Evolutionary conservation across 495 filamentous ascomycete genomes (phyloP).

Genomic region (Penicillium antarcticum): DNA sequence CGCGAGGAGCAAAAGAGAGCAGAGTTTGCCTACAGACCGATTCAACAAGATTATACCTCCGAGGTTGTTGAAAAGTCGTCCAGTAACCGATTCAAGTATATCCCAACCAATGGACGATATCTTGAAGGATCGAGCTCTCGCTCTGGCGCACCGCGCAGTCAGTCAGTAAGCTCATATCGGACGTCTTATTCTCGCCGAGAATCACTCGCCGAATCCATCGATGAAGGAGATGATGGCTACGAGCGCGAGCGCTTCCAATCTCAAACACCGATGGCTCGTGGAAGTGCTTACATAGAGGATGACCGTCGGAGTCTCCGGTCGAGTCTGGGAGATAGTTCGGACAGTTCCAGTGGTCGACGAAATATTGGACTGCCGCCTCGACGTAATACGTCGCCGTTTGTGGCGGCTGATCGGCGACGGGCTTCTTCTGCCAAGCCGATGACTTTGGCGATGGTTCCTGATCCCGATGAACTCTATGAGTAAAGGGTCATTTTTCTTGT

Average conservation of each 20-base stretch:
- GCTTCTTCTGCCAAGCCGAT: slow-evolving; percentile 25
- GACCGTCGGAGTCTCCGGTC: slow-evolving; percentile 10
- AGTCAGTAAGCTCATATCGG: slow-evolving; percentile 16
- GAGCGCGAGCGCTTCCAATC: not conserved
- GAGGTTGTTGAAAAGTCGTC: slow-evolving; percentile 27
- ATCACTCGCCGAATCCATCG: slow-evolving; percentile 8
- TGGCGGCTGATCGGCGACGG: slow-evolving; percentile 22
- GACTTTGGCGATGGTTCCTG: slow-evolving; percentile 44
- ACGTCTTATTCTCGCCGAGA: slow-evolving; percentile 5
- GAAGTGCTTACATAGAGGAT: slow-evolving; percentile 9
- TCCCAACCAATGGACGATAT: slow-evolving; percentile 28
- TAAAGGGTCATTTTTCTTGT: slow-evolving; percentile 14
- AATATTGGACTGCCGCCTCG: slow-evolving; percentile 12
- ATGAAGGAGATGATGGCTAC: not conserved
- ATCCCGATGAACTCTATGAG: slow-evolving; percentile 39
- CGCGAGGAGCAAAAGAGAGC: slow-evolving; percentile 10
- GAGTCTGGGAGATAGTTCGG: slow-evolving; percentile 4
- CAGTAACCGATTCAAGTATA: slow-evolving; percentile 32
- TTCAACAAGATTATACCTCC: slow-evolving; percentile 30
- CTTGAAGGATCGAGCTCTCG: slow-evolving; percentile 9
- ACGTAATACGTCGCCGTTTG: slow-evolving; percentile 14
- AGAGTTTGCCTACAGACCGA: slow-evolving; percentile 37
- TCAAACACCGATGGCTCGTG: not conserved
- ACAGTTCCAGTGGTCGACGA: not conserved
- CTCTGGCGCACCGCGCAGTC: slow-evolving; percentile 7